A percentile compares a stretch with the other conserved stretches of the same genome.
Conservation (phyloP, 495 filamentous ascomycete genomes). For the Stereocaulon alpinum region DNA sequence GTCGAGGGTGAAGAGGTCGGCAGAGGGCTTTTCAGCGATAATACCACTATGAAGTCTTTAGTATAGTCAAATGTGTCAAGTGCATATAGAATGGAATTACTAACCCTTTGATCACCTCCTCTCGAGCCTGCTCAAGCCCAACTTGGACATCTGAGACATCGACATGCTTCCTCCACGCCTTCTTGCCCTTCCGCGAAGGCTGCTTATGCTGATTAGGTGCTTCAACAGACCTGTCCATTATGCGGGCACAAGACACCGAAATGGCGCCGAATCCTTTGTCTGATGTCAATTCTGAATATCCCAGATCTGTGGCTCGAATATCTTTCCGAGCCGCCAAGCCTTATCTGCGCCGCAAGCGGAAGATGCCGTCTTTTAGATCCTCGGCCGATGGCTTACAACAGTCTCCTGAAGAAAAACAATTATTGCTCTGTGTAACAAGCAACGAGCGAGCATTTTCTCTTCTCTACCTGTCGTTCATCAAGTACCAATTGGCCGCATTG, state of each 20-base stretch:
- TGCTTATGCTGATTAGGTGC: conserved; percentile 59
- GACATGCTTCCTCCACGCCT: conserved; percentile 96
- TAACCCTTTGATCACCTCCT: conserved; percentile 83
- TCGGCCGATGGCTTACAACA: neutral
- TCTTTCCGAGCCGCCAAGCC: neutral
- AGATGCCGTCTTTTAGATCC: conserved; percentile 6
- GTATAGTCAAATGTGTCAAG: neutral
- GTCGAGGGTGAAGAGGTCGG: conserved; percentile 76
- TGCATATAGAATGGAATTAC: conserved; percentile 13
- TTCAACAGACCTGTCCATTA: conserved; percentile 16
- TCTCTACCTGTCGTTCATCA: neutral
- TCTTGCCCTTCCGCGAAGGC: conserved; percentile 92
- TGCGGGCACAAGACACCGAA: neutral
- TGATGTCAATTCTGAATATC: neutral
- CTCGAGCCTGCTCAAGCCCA: conserved; percentile 72
- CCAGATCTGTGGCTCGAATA: neutral
- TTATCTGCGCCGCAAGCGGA: conserved; percentile 1
- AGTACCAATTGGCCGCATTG: neutral
- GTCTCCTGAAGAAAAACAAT: conserved; percentile 5
- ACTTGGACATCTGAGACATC: conserved; percentile 75
- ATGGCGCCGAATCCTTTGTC: neutral
- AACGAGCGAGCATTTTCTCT: neutral
- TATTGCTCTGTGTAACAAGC: conserved; percentile 2
- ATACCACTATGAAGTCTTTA: conserved; percentile 52
- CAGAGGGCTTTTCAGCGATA: conserved; percentile 64